Conservation (phyloP, 495 filamentous ascomycete species). For the Xylaria curta region DNA sequence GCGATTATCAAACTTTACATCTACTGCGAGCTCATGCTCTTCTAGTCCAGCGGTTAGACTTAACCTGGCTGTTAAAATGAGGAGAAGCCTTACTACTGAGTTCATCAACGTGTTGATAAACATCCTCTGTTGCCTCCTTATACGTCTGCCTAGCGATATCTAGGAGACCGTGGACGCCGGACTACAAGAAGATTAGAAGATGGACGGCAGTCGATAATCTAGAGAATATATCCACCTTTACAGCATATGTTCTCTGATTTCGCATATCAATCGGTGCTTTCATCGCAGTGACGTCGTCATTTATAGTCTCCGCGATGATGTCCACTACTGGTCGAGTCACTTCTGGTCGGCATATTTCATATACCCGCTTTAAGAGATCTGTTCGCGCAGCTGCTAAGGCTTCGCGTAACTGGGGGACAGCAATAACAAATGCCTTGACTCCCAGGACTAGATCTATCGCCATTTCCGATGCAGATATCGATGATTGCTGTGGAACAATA, state of each 20-base stretch:
- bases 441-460: slow-evolving; percentile 86
- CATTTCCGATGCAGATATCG: slow-evolving; percentile 73
- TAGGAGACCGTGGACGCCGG: slow-evolving; percentile 83
- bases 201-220: neutral
- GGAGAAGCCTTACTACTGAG: slow-evolving; percentile 59
- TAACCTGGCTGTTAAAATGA: neutral
- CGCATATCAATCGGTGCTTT: slow-evolving; percentile 83
- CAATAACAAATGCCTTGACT: slow-evolving; percentile 79
- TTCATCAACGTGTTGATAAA: slow-evolving; percentile 69
- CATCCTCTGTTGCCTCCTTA: slow-evolving; percentile 81
- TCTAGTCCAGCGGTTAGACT: slow-evolving; percentile 45
- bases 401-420: slow-evolving; percentile 70
- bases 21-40: slow-evolving; percentile 63
- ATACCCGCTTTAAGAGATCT: slow-evolving; percentile 68
- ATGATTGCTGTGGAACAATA: slow-evolving; percentile 58
- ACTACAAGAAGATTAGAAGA: slow-evolving; percentile 51
- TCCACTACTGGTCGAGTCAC: slow-evolving; percentile 64
- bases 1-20: slow-evolving; percentile 76
- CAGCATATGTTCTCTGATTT: slow-evolving; percentile 91
- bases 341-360: slow-evolving; percentile 69
- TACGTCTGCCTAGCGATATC: slow-evolving; percentile 87
- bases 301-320: slow-evolving; percentile 74
- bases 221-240: slow-evolving; percentile 64
- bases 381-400: slow-evolving; percentile 70
- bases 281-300: slow-evolving; percentile 80